These are phyloP conservation scores for Anthoceros angustus DNA, from an alignment of 225 moss, liverwort and hornwort species.

Conservation along the genomic window DNA sequence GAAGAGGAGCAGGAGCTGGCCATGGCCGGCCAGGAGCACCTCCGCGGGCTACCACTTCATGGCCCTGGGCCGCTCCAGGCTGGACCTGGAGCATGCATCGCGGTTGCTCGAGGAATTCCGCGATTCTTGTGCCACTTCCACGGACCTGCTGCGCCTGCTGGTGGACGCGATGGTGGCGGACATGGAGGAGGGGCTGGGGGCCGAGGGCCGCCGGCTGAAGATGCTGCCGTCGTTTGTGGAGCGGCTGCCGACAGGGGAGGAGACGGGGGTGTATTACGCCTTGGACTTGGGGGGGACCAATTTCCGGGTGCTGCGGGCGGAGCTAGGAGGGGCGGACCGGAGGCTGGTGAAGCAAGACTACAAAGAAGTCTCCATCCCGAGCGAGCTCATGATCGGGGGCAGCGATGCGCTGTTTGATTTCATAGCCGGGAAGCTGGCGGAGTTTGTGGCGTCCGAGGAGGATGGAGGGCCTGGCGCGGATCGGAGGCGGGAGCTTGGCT, in stretches of 20 bases:
- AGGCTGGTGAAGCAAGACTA: slow-evolving; percentile 50
- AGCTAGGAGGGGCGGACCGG: slow-evolving; percentile 42
- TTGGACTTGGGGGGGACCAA: slow-evolving; percentile 80
- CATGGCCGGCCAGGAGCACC: too few relatives aligned
- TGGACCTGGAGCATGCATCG: too few relatives aligned
- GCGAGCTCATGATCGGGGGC: slow-evolving; percentile 41
- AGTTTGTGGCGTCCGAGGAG: slow-evolving; percentile 39
- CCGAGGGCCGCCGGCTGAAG: too few relatives aligned
- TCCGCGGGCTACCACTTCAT: too few relatives aligned
- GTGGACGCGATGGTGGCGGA: too few relatives aligned
- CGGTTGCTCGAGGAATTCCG: too few relatives aligned
- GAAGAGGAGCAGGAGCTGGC: too few relatives aligned
- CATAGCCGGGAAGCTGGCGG: slow-evolving; percentile 47
- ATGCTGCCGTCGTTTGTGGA: neutral
- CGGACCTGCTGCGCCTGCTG: too few relatives aligned
- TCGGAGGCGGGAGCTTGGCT: slow-evolving; percentile 50
- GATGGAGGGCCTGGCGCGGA: slow-evolving; percentile 11
- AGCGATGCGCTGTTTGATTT: slow-evolving; percentile 56
- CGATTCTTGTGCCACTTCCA: too few relatives aligned
- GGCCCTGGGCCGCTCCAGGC: too few relatives aligned
- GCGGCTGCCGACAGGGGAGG: slow-evolving; percentile 10
- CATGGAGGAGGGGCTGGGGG: too few relatives aligned
- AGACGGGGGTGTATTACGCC: slow-evolving; percentile 54
- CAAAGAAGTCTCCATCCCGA: slow-evolving; percentile 29
- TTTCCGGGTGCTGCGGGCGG: slow-evolving; percentile 62